Percentiles rank a stretch among this genome's conserved stretches.
phyloP scores from a whole-genome alignment of 768 basidiomycete species.

The Naganishia onofrii region DNA sequence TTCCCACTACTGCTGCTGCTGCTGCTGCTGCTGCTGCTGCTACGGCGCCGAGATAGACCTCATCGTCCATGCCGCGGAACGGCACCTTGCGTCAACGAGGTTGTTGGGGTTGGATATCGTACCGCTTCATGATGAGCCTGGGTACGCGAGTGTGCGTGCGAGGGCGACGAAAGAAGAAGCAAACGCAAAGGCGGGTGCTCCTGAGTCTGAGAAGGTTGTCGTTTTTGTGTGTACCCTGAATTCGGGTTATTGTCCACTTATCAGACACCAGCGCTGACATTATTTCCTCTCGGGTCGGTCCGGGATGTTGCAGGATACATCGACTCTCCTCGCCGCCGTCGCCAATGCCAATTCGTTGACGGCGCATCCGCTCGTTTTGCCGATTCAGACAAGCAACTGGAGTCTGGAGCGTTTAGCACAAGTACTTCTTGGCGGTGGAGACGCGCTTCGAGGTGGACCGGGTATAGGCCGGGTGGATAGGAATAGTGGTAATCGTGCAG shows the following conservation, averaged over 20 bases:
- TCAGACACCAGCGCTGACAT: not conserved
- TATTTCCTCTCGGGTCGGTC: not conserved
- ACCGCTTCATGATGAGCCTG: not conserved
- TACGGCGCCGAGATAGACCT: not conserved
- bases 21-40: too few species aligned
- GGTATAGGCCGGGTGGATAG: conserved; percentile 32
- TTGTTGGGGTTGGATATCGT: not conserved
- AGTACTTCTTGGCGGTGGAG: too few species aligned
- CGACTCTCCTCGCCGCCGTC: conserved; percentile 40
- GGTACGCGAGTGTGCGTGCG: not conserved
- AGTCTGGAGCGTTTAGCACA: not conserved
- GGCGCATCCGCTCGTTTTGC: not conserved
- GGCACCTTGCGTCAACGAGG: not conserved
- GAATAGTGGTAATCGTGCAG: conserved; percentile 47
- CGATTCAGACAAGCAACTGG: not conserved
- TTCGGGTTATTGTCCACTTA: not conserved
- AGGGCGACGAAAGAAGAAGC: not conserved
- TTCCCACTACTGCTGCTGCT: too few species aligned
- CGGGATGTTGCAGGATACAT: conserved; percentile 41
- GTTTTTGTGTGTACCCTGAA: conserved; percentile 14
- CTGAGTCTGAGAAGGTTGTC: not conserved
- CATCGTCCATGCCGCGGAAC: not conserved
- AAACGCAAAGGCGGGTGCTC: not conserved
- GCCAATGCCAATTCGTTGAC: conserved; percentile 22
- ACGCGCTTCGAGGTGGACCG: not conserved